These are phyloP conservation scores for Alnus rubra DNA, from an alignment of 306 rosid genomes.

Conservation along the genomic window DNA sequence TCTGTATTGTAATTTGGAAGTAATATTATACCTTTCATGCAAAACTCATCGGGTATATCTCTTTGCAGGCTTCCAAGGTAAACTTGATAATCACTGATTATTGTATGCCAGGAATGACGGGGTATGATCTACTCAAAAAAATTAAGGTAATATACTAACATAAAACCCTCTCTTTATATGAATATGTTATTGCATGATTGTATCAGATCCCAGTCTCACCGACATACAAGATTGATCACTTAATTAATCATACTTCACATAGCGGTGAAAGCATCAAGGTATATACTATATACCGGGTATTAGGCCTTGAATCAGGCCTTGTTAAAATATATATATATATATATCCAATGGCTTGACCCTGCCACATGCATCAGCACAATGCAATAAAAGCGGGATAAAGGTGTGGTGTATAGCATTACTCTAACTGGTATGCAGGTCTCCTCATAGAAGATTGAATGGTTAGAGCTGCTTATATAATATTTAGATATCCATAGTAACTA, in stretches of 20 bases:
- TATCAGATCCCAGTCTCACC: not conserved
- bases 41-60: not conserved
- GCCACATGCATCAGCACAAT: no score
- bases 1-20: not conserved
- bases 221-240: not conserved
- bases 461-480: not conserved
- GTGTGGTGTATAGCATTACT: no score
- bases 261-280: not conserved
- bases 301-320: no score
- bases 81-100: constrained; percentile 38
- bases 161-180: not conserved
- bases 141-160: constrained; percentile 25
- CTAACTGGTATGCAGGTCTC: no score
- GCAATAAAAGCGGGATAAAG: no score
- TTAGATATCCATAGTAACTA: not conserved
- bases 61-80: constrained; percentile 20
- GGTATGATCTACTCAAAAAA: constrained; percentile 35
- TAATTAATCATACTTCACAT: not conserved
- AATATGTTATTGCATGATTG: not conserved
- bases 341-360: no score
- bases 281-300: not conserved
- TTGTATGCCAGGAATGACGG: constrained; percentile 40
- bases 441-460: not conserved
- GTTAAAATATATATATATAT: no score
- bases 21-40: not conserved